Conservation (phyloP, 345 rosid genomes). For the Salix brachista region DNA sequence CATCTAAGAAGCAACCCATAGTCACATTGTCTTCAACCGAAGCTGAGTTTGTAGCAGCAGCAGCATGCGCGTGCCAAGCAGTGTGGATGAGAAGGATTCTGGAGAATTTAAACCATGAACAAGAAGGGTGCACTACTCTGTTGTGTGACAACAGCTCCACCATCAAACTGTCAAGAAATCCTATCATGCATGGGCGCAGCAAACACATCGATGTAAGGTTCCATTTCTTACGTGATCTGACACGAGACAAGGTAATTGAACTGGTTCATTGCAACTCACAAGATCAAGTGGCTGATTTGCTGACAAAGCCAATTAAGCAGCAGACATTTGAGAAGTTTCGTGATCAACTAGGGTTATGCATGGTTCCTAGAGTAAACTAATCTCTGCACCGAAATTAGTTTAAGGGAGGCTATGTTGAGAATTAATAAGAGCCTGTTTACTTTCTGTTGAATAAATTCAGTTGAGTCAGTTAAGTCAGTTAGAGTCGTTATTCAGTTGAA, state of each 20-base stretch:
- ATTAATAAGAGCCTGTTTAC: too few relatives aligned
- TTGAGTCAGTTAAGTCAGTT: too few relatives aligned
- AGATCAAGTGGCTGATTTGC: not conserved
- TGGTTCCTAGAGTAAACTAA: not conserved
- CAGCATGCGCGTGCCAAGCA: not conserved
- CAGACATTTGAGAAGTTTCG: not conserved
- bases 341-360: not conserved
- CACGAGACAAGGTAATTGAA: not conserved
- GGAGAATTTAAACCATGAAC: not conserved
- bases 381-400: not conserved
- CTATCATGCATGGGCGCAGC: not conserved
- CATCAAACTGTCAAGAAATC: not conserved
- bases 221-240: too few relatives aligned
- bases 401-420: not conserved
- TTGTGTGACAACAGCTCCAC: not conserved
- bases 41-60: not conserved
- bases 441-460: too few relatives aligned
- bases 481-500: too few relatives aligned
- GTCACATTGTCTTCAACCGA: not conserved
- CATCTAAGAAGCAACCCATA: not conserved
- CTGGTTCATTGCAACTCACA: not conserved
- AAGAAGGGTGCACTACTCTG: not conserved
- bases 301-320: not conserved
- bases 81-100: not conserved
- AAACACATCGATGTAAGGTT: not conserved